phyloP scores from a whole-genome alignment of 2,329 filamentous ascomycete species.

The Aspergillus udagawae region DNA sequence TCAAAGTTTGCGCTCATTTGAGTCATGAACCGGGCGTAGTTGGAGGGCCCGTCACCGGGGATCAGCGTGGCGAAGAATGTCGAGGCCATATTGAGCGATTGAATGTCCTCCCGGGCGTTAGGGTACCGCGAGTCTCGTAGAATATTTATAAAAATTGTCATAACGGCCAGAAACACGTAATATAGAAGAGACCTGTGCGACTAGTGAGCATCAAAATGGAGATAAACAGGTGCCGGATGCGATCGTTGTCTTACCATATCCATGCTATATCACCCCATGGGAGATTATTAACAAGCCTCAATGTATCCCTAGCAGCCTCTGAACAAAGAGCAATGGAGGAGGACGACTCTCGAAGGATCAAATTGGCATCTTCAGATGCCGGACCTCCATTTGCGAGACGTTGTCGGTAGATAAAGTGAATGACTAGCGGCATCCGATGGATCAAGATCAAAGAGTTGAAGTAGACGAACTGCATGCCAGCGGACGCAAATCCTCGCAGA shows the following conservation, averaged over 20 bases:
- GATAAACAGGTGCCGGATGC: background rate
- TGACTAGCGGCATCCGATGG: conserved; percentile 90
- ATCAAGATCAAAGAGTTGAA: conserved; percentile 96
- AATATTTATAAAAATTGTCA: conserved; percentile 90
- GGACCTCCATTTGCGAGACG: conserved; percentile 64
- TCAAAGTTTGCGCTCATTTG: conserved; percentile 88
- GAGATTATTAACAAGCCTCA: conserved; percentile 87
- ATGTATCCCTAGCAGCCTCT: conserved; percentile 82
- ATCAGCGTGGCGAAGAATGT: conserved; percentile 81
- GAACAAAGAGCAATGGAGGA: conserved; percentile 84
- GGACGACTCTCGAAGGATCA: conserved; percentile 82
- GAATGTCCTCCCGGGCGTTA: conserved; percentile 75
- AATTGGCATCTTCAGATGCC: conserved; percentile 41
- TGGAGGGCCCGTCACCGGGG: conserved; percentile 71
- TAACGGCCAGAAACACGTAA: conserved; percentile 86
- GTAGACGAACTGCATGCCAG: conserved; percentile 88
- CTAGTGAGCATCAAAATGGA: background rate
- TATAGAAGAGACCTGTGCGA: conserved; percentile 71
- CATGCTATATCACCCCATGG: conserved; percentile 90
- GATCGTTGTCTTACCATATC: conserved; percentile 66
- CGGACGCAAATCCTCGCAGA: conserved; percentile 80
- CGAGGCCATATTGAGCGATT: conserved; percentile 82
- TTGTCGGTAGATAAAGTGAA: conserved; percentile 85
- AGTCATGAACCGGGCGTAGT: conserved; percentile 85
- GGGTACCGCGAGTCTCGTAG: conserved; percentile 84